Conservation (phyloP, 2,329 filamentous ascomycete species). For the Onygenales sp. region DNA sequence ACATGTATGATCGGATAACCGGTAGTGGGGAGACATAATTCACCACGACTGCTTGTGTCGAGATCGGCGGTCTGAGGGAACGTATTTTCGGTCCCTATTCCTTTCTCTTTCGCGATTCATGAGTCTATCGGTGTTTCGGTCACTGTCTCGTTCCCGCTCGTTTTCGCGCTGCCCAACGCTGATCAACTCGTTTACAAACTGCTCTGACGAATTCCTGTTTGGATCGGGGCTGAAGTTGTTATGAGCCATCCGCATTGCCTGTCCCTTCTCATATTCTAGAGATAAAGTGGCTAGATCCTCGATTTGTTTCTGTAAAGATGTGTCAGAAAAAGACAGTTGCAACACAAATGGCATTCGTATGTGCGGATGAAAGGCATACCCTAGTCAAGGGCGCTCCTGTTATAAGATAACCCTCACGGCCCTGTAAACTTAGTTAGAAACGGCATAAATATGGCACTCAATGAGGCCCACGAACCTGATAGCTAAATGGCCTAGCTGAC, state of each 20-base stretch:
- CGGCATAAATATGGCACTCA: constrained; percentile 12
- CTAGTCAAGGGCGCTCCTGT: constrained; percentile 37
- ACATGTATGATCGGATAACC: not conserved
- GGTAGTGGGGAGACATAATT: not conserved
- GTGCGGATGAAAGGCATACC: constrained; percentile 21
- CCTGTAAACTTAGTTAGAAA: constrained; percentile 22
- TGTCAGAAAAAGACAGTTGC: constrained; percentile 5
- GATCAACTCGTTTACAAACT: constrained; percentile 36
- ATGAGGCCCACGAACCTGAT: constrained; percentile 28
- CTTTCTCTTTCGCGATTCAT: constrained; percentile 4
- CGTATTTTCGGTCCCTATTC: constrained; percentile 1
- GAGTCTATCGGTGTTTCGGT: not conserved
- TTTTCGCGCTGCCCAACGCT: constrained; percentile 23
- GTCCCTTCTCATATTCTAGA: constrained; percentile 38
- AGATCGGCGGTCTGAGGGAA: constrained; percentile 7
- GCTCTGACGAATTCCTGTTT: constrained; percentile 19
- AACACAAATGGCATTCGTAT: not conserved
- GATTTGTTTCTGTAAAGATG: constrained; percentile 35
- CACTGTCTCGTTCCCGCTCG: constrained; percentile 8
- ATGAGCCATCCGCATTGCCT: constrained; percentile 34
- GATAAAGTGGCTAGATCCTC: constrained; percentile 40
- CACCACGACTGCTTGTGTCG: constrained; percentile 11
- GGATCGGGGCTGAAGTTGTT: constrained; percentile 9
- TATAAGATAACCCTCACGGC: constrained; percentile 41
- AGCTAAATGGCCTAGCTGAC: constrained; percentile 38